These are phyloP conservation scores for Aspergillus bertholletiae DNA, from an alignment of 495 filamentous ascomycete species.

Conservation along the genomic window DNA sequence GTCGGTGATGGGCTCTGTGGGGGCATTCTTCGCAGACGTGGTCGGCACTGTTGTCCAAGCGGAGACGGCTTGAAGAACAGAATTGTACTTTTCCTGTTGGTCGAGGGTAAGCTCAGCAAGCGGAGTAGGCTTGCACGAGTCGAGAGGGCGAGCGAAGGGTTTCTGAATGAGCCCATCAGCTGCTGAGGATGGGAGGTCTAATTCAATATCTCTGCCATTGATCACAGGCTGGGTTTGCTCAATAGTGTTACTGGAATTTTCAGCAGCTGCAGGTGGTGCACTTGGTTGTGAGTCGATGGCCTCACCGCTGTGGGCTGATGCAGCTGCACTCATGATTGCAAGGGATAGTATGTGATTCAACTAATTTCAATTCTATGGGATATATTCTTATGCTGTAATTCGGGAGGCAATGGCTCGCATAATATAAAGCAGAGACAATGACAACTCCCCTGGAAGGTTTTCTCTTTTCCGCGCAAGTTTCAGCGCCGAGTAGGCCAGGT, in stretches of 20 bases:
- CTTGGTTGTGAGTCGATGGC: neutral
- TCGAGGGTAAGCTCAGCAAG: conserved; percentile 61
- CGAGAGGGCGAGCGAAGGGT: conserved; percentile 63
- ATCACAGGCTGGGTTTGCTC: conserved; percentile 1
- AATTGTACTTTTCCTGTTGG: conserved; percentile 80
- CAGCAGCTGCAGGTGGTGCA: neutral
- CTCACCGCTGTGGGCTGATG: neutral
- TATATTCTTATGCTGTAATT: neutral
- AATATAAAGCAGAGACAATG: neutral
- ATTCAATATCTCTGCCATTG: conserved; percentile 23
- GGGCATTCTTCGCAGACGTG: conserved; percentile 52
- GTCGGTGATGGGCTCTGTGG: conserved; percentile 65
- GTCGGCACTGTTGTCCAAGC: conserved; percentile 69
- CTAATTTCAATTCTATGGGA: neutral
- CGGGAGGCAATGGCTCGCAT: neutral
- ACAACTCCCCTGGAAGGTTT: neutral
- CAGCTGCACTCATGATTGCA: conserved; percentile 3
- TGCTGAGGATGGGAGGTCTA: conserved; percentile 41
- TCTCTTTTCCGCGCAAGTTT: neutral
- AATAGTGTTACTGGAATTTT: neutral
- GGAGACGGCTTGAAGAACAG: conserved; percentile 62
- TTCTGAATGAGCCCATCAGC: conserved; percentile 56
- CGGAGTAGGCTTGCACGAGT: conserved; percentile 49
- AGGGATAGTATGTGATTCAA: neutral
- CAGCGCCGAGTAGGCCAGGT: neutral